Conservation (phyloP, 2,329 filamentous ascomycete species). For the Scedosporium apiospermum region DNA sequence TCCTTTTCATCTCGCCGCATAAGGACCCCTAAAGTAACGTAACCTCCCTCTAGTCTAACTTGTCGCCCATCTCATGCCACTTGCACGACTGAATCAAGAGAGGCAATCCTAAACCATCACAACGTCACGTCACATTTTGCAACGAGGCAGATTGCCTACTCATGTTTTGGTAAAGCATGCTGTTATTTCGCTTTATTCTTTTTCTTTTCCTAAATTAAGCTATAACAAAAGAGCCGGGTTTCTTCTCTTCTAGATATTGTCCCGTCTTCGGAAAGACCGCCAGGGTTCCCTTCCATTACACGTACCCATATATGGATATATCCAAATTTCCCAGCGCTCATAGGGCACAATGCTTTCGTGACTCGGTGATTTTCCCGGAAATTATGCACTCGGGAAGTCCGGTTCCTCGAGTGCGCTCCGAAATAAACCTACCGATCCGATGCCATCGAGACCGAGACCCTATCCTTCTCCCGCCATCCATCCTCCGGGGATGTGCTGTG, state of each 20-base stretch:
- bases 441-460: neutral
- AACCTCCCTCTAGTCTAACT: too few relatives aligned
- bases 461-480: neutral
- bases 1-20: too few relatives aligned
- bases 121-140: too few relatives aligned
- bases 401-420: neutral
- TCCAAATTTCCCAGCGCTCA: conserved; percentile 1
- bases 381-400: neutral
- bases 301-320: neutral
- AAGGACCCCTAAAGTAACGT: too few relatives aligned
- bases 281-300: neutral
- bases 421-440: neutral
- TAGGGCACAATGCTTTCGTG: conserved; percentile 1
- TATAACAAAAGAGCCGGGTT: conserved; percentile 3
- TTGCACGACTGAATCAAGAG: too few relatives aligned
- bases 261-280: neutral
- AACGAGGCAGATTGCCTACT: neutral
- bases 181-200: neutral
- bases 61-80: too few relatives aligned
- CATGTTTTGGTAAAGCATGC: neutral
- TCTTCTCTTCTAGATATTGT: conserved; percentile 5
- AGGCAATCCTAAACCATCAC: too few relatives aligned
- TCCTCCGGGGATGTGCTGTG: neutral
- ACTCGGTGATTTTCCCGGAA: neutral
- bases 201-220: conserved; percentile 1